Percentiles rank a stretch among this genome's conserved stretches.
Evolutionary conservation across 805 yeast genomes (phyloP).

Genomic region (Metschnikowia peoriensis): DNA sequence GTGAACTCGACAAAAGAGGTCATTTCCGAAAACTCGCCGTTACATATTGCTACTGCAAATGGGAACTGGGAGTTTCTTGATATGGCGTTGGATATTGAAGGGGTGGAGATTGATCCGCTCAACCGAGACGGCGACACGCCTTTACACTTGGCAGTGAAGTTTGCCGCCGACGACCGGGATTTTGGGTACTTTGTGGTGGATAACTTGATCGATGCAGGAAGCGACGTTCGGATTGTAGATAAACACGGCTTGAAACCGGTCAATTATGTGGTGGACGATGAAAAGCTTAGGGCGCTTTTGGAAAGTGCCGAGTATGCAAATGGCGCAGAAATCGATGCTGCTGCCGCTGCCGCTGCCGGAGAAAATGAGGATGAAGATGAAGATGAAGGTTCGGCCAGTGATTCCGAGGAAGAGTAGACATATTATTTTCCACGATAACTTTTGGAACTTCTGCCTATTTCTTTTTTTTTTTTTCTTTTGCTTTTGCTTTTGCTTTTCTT

Average conservation of each 20-base stretch:
- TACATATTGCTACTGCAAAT: constrained; percentile 76
- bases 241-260: constrained; percentile 67
- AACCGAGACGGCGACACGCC: constrained; percentile 86
- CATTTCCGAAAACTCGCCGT: constrained; percentile 74
- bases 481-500: not conserved
- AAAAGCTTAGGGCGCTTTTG: constrained; percentile 57
- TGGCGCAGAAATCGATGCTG: constrained; percentile 23
- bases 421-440: not conserved
- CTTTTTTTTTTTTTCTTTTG: not conserved
- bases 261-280: constrained; percentile 61
- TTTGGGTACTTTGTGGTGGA: constrained; percentile 78
- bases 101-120: constrained; percentile 83
- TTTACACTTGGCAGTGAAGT: constrained; percentile 79
- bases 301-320: constrained; percentile 83
- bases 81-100: constrained; percentile 77
- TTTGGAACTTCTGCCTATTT: not conserved
- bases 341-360: constrained; percentile 18
- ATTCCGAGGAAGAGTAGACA: constrained; percentile 31
- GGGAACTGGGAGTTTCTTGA: constrained; percentile 90
- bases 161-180: constrained; percentile 76
- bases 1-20: constrained; percentile 66
- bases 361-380: constrained; percentile 29
- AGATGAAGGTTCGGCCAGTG: constrained; percentile 39
- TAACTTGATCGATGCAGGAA: constrained; percentile 86
- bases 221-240: constrained; percentile 59